These are phyloP conservation scores for Juncus effusus DNA, from an alignment of 176 grass and related monocot species.

Conservation along the genomic window DNA sequence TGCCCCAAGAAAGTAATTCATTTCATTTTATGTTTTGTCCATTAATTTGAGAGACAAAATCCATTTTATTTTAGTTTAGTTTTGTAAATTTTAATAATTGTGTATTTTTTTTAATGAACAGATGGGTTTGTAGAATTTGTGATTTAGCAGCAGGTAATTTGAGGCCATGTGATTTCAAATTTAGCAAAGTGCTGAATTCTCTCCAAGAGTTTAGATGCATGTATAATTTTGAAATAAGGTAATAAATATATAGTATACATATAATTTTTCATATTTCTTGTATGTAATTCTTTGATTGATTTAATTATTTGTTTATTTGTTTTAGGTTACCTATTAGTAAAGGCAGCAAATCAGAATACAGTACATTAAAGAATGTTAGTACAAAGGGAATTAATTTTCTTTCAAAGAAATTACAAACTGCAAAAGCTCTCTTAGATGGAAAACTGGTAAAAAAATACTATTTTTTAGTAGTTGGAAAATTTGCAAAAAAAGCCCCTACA, in stretches of 20 bases:
- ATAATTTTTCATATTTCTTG: not conserved
- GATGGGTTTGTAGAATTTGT: conserved; percentile 69
- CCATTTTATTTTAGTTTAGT: not conserved
- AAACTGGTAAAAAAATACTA: conserved; percentile 43
- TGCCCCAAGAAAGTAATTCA: conserved; percentile 73
- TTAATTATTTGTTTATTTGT: conserved; percentile 21
- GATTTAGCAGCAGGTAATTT: conserved; percentile 54
- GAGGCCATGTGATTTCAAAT: conserved; percentile 79
- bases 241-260: not conserved
- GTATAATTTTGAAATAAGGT: conserved; percentile 93
- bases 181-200: conserved; percentile 61
- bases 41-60: not conserved
- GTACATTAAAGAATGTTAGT: conserved; percentile 63
- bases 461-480: not conserved
- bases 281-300: not conserved
- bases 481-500: no score
- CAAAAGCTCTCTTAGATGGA: conserved; percentile 69
- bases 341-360: conserved; percentile 20
- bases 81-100: conserved; percentile 22
- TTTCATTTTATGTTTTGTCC: conserved; percentile 14
- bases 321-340: conserved; percentile 59
- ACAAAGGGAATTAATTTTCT: conserved; percentile 61
- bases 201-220: conserved; percentile 92
- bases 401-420: conserved; percentile 67
- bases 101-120: conserved; percentile 16